These are phyloP conservation scores for Beauveria pseudobassiana DNA, from an alignment of 2,329 filamentous ascomycete genomes.

Conservation along the genomic window DNA sequence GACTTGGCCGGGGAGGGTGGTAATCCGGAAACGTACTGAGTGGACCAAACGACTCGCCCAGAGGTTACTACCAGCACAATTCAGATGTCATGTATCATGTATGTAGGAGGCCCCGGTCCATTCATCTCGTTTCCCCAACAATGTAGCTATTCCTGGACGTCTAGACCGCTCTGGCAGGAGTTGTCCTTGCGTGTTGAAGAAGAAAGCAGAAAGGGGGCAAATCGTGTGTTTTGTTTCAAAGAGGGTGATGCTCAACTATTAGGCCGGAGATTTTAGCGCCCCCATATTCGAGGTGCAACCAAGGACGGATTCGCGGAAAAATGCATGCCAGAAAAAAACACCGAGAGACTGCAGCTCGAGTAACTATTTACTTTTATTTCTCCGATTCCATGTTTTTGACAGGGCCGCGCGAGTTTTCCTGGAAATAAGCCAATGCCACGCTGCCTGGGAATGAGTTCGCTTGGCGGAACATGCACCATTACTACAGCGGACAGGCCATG, in stretches of 20 bases:
- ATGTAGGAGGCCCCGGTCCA: background rate
- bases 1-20: background rate
- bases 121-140: constrained; percentile 9
- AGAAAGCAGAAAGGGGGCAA: background rate
- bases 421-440: background rate
- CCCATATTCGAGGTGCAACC: too few species aligned
- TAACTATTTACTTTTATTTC: too few species aligned
- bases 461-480: constrained; percentile 5
- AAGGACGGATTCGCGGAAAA: too few species aligned
- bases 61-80: background rate
- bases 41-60: background rate
- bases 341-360: too few species aligned
- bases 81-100: too few species aligned
- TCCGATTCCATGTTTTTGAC: too few species aligned
- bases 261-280: too few species aligned
- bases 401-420: background rate
- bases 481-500: background rate
- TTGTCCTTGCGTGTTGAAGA: background rate
- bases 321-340: too few species aligned
- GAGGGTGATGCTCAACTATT: too few species aligned
- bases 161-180: background rate
- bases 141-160: background rate
- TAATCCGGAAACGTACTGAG: background rate
- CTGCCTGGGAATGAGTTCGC: background rate
- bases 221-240: background rate